A percentile compares a stretch with the other conserved stretches of the same genome.
phyloP scores from a whole-genome alignment of 148 eudicot genomes.

The Heliosperma pusillum region DNA sequence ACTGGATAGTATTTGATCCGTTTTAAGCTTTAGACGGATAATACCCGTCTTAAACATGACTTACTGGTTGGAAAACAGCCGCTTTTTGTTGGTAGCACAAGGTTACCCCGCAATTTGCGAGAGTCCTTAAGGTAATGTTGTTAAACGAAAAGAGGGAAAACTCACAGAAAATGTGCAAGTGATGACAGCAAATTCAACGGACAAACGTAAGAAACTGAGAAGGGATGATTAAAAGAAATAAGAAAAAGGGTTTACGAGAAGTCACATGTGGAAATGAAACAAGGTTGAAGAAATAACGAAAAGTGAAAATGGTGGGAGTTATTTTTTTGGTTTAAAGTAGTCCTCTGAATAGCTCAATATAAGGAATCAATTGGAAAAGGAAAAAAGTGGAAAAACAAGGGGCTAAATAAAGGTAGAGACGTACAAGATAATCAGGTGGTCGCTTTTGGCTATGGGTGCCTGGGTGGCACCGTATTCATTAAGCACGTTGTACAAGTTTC shows the following conservation, averaged over 20 bases:
- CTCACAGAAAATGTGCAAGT: neutral
- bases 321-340: no score
- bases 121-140: neutral
- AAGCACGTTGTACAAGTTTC: no score
- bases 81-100: no score
- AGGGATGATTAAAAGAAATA: neutral
- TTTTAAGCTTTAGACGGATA: no score
- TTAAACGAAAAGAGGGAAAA: neutral
- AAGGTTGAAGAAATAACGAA: neutral
- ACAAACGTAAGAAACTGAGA: neutral
- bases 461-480: no score
- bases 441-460: no score
- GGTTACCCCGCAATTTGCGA: neutral
- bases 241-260: neutral
- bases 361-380: neutral
- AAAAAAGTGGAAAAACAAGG: neutral
- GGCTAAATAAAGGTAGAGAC: no score
- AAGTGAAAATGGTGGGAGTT: constrained; percentile 5
- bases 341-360: neutral
- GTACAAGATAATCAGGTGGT: no score
- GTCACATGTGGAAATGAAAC: neutral
- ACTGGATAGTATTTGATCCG: no score
- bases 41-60: no score
- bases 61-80: no score
- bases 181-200: neutral